These are phyloP conservation scores for Megacollybia platyphylla DNA, from an alignment of 1,284 basidiomycete genomes.

Conservation along the genomic window DNA sequence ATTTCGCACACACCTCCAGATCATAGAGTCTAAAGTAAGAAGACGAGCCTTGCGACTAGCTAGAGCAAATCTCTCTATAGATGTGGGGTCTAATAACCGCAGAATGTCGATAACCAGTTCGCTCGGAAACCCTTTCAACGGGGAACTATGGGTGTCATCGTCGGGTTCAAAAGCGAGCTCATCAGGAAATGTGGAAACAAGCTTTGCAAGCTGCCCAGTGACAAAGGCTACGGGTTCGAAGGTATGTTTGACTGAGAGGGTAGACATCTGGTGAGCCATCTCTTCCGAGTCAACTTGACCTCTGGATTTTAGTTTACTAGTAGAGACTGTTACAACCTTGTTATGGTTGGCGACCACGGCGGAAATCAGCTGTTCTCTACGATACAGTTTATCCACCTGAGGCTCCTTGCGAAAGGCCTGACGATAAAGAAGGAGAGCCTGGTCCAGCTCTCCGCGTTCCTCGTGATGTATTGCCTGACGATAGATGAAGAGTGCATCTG, in stretches of 20 bases:
- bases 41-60: conserved; percentile 65
- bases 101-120: conserved; percentile 66
- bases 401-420: conserved; percentile 67
- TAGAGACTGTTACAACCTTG: conserved; percentile 4
- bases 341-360: conserved; percentile 16
- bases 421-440: conserved; percentile 65
- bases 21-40: conserved; percentile 48
- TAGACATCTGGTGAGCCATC: conserved; percentile 8
- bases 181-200: conserved; percentile 35
- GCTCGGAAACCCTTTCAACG: conserved; percentile 53
- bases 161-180: conserved; percentile 55
- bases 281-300: conserved; percentile 7
- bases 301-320: conserved; percentile 6
- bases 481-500: conserved; percentile 54
- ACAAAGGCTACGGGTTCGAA: conserved; percentile 9
- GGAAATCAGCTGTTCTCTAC: conserved; percentile 36
- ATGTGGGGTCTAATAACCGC: conserved; percentile 43
- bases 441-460: conserved; percentile 59
- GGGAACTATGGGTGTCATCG: conserved; percentile 44
- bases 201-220: conserved; percentile 28
- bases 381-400: conserved; percentile 54
- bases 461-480: conserved; percentile 59
- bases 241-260: background rate
- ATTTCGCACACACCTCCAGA: conserved; percentile 61
- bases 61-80: conserved; percentile 67